Base-by-base conservation (phyloP, 176 grass and related monocot genomes). In the Alopecurus myosuroides region DNA sequence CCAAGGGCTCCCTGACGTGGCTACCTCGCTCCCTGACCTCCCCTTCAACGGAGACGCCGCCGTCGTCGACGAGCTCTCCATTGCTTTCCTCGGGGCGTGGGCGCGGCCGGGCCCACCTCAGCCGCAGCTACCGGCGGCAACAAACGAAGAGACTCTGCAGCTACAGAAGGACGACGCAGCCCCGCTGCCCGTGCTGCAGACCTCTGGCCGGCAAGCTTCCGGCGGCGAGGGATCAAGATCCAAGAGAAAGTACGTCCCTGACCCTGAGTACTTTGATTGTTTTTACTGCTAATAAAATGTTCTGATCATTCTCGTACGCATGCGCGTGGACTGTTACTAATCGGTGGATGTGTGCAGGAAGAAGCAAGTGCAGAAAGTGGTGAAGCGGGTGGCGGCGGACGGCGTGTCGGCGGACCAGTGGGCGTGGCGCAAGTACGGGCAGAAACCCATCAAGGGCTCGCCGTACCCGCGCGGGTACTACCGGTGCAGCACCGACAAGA, bases 381-480 rank as follows among this genome's bases (percentile, higher is more conserved):
- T 93, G 76, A 62, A 29, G 25, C 82, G 92, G 1, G 91, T 98
- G 70, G 70, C 85, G 55, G 82, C 66, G 44, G 85, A 91, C 50
- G 81, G 46, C 61, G 63, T 82, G 58, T 78, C 90, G 44, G 80
- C 90, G 17, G 95, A 98, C 71, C 76, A 69, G 42, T 98, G 95
- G 95, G 95, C 95, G 51, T 97, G 95, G 95, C 90, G 92, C 9
- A 97, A 97, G 81, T 97, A 97, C 78, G 95, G 95, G 18, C 95
- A 97, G 95, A 97, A 97, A 56, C 95, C 90, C 13, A 97, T 97
- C 90, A 97, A 97, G 80, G 95, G 92, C 15, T 98, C 92, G 22
- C 95, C 95, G 5, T 88, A 93, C 76, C 92, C 92, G 48, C 88
- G 95, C 23, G 81, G 86, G 7, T 97, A 97, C 84, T 97, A 94